Conservation (phyloP, 805 yeast genomes). For the Candida chilensis region DNA sequence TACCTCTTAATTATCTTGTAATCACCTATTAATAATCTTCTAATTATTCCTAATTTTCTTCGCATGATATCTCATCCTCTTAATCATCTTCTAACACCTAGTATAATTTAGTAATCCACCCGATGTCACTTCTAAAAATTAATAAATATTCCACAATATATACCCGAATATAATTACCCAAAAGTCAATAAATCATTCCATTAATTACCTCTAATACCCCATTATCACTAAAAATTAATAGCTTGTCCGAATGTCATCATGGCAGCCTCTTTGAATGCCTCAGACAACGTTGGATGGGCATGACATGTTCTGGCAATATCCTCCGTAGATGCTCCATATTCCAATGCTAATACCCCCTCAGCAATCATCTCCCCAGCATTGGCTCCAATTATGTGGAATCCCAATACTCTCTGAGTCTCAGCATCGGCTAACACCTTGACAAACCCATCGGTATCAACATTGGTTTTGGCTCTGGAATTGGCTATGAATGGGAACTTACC, state of each 20-base stretch:
- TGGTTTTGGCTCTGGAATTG: slow-evolving; percentile 98
- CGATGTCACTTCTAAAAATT: too few species aligned
- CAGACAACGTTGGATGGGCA: slow-evolving; percentile 97
- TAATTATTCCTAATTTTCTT: too few species aligned
- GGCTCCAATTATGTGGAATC: slow-evolving; percentile 95
- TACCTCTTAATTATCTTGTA: too few species aligned
- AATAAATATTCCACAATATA: too few species aligned
- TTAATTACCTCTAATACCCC: too few species aligned
- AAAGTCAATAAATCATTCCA: too few species aligned
- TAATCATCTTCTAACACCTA: too few species aligned
- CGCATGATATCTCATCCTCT: too few species aligned
- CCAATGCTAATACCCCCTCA: slow-evolving; percentile 94
- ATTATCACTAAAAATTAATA: slow-evolving; percentile 81
- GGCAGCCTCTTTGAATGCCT: slow-evolving; percentile 98
- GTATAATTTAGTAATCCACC: too few species aligned
- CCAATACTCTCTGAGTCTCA: slow-evolving; percentile 92
- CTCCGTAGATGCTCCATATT: slow-evolving; percentile 98
- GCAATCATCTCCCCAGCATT: slow-evolving; percentile 99
- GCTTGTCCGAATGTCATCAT: slow-evolving; percentile 87
- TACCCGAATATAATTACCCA: too few species aligned
- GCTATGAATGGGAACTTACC: slow-evolving; percentile 99
- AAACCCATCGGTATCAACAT: slow-evolving; percentile 93
- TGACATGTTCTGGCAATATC: slow-evolving; percentile 97
- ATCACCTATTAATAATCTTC: too few species aligned
- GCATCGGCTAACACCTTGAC: slow-evolving; percentile 95